phyloP scores from a whole-genome alignment of 2,329 filamentous ascomycete genomes.

The Colletotrichum destructivum region DNA sequence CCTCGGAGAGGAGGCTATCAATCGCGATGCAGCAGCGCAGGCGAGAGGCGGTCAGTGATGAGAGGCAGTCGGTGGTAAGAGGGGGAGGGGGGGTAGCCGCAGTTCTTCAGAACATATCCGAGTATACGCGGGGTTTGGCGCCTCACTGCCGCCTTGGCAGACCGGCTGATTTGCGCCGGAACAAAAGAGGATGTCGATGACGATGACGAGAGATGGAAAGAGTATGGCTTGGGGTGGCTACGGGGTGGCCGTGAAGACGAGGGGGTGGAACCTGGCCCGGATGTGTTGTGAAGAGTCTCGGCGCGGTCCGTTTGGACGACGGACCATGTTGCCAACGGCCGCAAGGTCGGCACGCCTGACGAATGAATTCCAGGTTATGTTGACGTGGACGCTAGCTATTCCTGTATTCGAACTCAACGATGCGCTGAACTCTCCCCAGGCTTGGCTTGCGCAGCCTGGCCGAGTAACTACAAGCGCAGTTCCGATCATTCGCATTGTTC shows the following conservation, averaged over 20 bases:
- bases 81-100: not conserved
- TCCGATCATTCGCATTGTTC: no score
- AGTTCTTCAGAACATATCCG: not conserved
- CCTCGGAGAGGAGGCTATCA: slow-evolving; percentile 86
- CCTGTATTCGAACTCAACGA: no score
- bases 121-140: not conserved
- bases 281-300: not conserved
- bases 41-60: slow-evolving; percentile 4
- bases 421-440: no score
- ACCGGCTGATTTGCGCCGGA: not conserved
- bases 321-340: not conserved
- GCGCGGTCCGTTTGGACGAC: not conserved
- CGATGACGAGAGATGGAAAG: not conserved
- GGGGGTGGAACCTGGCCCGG: not conserved
- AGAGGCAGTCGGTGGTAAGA: not conserved
- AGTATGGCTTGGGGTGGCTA: not conserved
- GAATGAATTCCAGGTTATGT: not conserved
- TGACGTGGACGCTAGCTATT: no score
- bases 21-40: slow-evolving; percentile 43
- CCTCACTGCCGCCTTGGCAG: not conserved
- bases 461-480: no score
- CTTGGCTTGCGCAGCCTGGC: no score
- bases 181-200: not conserved
- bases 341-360: not conserved
- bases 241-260: not conserved